phyloP scores from a whole-genome alignment of 202 grass and related monocot genomes.

The Setaria viridis region DNA sequence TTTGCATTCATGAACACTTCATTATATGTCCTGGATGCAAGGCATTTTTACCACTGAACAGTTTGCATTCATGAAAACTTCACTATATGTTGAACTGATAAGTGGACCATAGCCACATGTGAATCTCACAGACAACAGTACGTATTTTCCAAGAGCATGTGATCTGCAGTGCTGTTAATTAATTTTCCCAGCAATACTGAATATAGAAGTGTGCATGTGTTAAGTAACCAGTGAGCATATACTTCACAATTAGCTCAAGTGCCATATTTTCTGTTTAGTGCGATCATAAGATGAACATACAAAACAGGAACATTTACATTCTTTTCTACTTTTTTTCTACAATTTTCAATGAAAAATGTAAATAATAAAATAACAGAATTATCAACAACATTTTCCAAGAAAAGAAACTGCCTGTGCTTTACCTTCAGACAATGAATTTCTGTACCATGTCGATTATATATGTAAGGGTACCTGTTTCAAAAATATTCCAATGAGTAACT shows the following conservation, averaged over 20 bases:
- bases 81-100: neutral
- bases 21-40: neutral
- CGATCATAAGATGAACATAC: neutral
- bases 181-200: neutral
- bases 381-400: neutral
- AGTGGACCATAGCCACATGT: neutral
- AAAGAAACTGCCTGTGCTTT: conserved; percentile 5
- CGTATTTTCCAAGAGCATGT: neutral
- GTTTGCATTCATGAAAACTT: neutral
- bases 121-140: neutral
- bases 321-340: neutral
- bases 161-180: neutral
- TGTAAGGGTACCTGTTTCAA: conserved; percentile 76
- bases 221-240: neutral
- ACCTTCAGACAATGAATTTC: conserved; percentile 96
- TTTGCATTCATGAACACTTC: neutral
- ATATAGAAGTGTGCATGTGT: neutral
- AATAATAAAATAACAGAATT: neutral
- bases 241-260: neutral
- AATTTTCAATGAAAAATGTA: conserved; percentile 26
- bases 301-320: neutral
- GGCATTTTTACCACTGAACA: neutral
- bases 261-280: neutral
- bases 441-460: conserved; percentile 80
- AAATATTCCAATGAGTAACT: conserved; percentile 39